Percentiles rank a stretch among this genome's conserved stretches.
Evolutionary conservation across 73 alveolate genomes (phyloP).

Genomic region (Symbiodinium pilosum): DNA sequence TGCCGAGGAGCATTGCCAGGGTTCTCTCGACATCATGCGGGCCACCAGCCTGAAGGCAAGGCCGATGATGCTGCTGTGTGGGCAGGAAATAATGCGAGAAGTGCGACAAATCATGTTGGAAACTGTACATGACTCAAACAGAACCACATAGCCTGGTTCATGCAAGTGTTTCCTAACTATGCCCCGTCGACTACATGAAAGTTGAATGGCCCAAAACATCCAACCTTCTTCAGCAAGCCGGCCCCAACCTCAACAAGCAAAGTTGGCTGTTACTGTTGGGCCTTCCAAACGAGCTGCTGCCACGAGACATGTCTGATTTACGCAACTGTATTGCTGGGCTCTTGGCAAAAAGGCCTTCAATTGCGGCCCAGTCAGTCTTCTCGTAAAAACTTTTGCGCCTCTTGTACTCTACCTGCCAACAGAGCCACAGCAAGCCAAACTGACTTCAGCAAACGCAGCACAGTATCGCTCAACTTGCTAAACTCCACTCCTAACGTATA

Average conservation of each 20-base stretch:
- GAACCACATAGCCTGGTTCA: no score
- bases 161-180: no score
- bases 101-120: no score
- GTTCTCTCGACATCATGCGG: conserved; percentile 40
- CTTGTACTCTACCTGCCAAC: conserved; percentile 72
- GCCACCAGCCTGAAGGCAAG: conserved; percentile 47
- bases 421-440: background rate
- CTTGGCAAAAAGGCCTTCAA: conserved; percentile 38
- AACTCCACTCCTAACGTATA: no score
- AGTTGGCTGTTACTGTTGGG: background rate
- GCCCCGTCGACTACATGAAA: no score
- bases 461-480: no score
- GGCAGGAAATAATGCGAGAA: background rate
- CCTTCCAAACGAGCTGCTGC: background rate
- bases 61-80: background rate
- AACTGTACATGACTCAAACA: no score
- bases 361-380: conserved; percentile 80
- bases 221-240: conserved; percentile 28
- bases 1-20: conserved; percentile 30
- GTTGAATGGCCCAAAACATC: no score
- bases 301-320: no score
- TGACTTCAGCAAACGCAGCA: no score
- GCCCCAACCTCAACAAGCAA: conserved; percentile 26
- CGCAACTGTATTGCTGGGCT: background rate
- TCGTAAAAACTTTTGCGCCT: conserved; percentile 51